phyloP scores from a whole-genome alignment of 257 asterid genomes.

The Petrea volubilis region DNA sequence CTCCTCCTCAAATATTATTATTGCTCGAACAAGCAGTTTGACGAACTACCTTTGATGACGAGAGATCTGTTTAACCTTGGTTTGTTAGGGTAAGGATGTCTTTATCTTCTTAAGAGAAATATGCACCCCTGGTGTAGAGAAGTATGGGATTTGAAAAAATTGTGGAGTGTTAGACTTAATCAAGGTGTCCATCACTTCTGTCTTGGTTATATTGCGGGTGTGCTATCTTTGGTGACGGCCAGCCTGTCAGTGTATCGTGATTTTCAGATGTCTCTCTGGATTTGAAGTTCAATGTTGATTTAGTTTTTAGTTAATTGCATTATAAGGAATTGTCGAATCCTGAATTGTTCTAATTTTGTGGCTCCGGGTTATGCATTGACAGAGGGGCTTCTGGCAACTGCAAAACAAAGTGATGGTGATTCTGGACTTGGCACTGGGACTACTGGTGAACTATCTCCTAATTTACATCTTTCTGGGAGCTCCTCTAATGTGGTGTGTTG shows the following conservation, averaged over 20 bases:
- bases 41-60: conserved; percentile 38
- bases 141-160: conserved; percentile 36
- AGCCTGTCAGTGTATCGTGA: conserved; percentile 51
- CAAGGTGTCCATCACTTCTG: conserved; percentile 64
- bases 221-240: conserved; percentile 67
- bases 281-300: conserved; percentile 47
- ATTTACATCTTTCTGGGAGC: conserved; percentile 31
- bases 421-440: conserved; percentile 39
- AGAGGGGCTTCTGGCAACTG: conserved; percentile 68
- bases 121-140: conserved; percentile 32
- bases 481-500: conserved; percentile 37
- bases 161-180: conserved; percentile 39
- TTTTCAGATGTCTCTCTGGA: conserved; percentile 67
- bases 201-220: conserved; percentile 79
- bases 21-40: conserved; percentile 51
- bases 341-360: conserved; percentile 23
- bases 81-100: conserved; percentile 54
- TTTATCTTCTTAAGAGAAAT: conserved; percentile 33
- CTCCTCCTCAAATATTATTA: conserved; percentile 36
- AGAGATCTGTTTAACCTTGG: conserved; percentile 33
- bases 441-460: conserved; percentile 37
- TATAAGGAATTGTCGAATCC: not conserved
- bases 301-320: conserved; percentile 18
- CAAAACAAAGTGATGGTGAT: conserved; percentile 49
- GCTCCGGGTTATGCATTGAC: conserved; percentile 64